phyloP scores from a whole-genome alignment of 148 eudicot species.

The Cornus controversa region DNA sequence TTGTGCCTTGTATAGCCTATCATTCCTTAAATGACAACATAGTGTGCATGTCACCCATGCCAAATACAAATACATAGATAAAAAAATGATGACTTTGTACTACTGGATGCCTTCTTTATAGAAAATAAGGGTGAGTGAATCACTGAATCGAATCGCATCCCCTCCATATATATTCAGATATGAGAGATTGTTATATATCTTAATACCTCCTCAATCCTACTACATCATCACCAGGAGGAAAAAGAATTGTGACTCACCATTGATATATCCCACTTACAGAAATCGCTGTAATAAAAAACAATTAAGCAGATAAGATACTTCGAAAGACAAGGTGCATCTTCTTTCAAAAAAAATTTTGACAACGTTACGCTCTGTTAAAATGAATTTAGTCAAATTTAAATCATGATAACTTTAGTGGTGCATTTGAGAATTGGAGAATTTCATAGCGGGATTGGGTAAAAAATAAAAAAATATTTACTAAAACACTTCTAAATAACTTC shows the following conservation, averaged over 20 bases:
- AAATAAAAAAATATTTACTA: no score
- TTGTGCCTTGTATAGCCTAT: background rate
- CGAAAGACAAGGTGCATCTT: background rate
- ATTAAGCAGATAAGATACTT: background rate
- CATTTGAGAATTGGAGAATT: no score
- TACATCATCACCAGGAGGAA: no score
- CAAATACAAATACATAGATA: background rate
- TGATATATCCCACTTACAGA: background rate
- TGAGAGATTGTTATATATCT: background rate
- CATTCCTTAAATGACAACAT: background rate
- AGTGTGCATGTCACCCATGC: background rate
- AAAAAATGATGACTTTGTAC: no score
- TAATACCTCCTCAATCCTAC: background rate
- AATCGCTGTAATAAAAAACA: no score
- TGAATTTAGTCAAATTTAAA: no score
- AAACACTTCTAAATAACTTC: no score
- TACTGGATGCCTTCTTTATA: no score
- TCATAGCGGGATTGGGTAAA: no score
- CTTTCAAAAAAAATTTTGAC: background rate
- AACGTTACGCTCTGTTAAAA: no score
- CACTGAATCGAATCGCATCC: background rate
- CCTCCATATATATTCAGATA: background rate
- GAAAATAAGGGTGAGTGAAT: background rate
- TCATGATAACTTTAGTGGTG: background rate
- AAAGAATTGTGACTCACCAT: background rate